Conservation (phyloP, 805 yeast species). For the Cyberlindnera suaveolens region DNA sequence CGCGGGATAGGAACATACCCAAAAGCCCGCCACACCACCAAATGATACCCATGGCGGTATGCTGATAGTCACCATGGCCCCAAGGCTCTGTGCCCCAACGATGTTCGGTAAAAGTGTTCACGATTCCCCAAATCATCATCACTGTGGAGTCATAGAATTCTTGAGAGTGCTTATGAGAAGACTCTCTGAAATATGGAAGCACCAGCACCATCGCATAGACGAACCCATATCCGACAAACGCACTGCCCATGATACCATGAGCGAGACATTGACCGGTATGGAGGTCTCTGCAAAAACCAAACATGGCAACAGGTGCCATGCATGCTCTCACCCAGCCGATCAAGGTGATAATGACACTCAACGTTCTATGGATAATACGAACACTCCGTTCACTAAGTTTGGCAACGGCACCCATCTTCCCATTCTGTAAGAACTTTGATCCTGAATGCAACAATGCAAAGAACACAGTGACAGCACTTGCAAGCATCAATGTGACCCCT, state of each 20-base stretch:
- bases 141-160: conserved; percentile 79
- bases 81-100: conserved; percentile 87
- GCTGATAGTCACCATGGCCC: conserved; percentile 92
- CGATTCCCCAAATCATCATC: conserved; percentile 86
- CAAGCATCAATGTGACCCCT: conserved; percentile 51
- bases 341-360: conserved; percentile 41
- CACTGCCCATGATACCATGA: conserved; percentile 94
- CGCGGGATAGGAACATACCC: conserved; percentile 72
- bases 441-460: conserved; percentile 53
- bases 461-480: conserved; percentile 42
- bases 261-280: conserved; percentile 96
- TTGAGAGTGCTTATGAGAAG: conserved; percentile 52
- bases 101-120: conserved; percentile 94
- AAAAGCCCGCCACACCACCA: conserved; percentile 95
- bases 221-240: conserved; percentile 77
- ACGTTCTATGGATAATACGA: conserved; percentile 34
- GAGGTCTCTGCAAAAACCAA: conserved; percentile 79
- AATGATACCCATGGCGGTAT: conserved; percentile 91
- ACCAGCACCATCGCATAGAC: conserved; percentile 59
- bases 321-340: conserved; percentile 78
- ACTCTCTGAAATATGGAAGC: conserved; percentile 66
- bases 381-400: conserved; percentile 32
- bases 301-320: conserved; percentile 74
- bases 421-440: conserved; percentile 29
- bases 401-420: conserved; percentile 28